Evolutionary conservation across 2,329 filamentous ascomycete genomes (phyloP).

Genomic region (Penicillium palitans): DNA sequence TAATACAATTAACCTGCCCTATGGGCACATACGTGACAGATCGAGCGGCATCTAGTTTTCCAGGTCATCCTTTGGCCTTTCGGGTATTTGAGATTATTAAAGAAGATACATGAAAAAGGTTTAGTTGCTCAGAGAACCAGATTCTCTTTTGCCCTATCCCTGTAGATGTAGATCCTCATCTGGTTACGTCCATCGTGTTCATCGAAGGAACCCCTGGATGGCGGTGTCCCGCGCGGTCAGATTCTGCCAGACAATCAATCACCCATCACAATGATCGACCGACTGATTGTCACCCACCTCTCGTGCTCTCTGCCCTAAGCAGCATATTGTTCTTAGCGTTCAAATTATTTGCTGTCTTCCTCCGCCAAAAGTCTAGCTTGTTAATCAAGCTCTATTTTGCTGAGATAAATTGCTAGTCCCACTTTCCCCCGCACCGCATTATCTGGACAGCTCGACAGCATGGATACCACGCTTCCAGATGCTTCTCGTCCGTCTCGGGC

Average conservation of each 20-base stretch:
- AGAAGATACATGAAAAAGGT: accelerated
- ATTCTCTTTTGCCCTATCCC: not conserved
- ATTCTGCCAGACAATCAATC: slow-evolving; percentile 13
- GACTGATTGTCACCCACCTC: not conserved
- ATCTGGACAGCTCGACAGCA: slow-evolving; percentile 12
- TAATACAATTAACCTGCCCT: not conserved
- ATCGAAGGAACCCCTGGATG: not conserved
- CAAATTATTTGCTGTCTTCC: not conserved
- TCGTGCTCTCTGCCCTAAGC: not conserved
- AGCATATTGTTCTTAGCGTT: slow-evolving; percentile 1
- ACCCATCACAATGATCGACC: slow-evolving; percentile 15
- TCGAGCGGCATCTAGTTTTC: not conserved
- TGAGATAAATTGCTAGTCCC: not conserved
- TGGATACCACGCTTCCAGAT: slow-evolving; percentile 32
- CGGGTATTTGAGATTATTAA: not conserved
- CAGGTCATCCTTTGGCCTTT: not conserved
- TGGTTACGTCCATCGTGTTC: not conserved
- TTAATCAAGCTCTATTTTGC: not conserved
- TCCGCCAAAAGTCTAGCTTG: not conserved
- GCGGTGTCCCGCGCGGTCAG: slow-evolving; percentile 17
- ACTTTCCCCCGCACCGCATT: not conserved
- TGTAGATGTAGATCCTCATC: not conserved
- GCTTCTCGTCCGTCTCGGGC: slow-evolving; percentile 25
- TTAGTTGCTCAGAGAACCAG: not conserved
- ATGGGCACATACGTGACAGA: not conserved